These are phyloP conservation scores for Penicillium sp. DNA, from an alignment of 2,329 filamentous ascomycete species.

Conservation along the genomic window DNA sequence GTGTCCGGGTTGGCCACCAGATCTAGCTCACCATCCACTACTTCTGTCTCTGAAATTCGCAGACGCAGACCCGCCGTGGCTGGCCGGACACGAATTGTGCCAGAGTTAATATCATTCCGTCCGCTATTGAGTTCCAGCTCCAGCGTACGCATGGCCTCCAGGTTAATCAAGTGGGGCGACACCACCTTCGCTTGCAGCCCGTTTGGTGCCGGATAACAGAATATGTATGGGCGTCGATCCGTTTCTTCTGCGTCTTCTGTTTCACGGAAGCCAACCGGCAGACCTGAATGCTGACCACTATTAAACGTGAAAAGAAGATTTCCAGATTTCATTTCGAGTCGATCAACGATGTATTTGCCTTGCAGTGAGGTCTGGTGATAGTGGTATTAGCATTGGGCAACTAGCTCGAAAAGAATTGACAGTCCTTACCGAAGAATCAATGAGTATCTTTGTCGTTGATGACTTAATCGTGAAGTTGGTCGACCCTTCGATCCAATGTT, in stretches of 20 bases:
- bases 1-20: slow-evolving; percentile 49
- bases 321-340: slow-evolving; percentile 62
- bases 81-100: slow-evolving; percentile 59
- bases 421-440: slow-evolving; percentile 51
- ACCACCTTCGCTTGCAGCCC: slow-evolving; percentile 71
- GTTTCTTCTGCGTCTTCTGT: slow-evolving; percentile 34
- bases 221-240: slow-evolving; percentile 64
- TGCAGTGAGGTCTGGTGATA: slow-evolving; percentile 48
- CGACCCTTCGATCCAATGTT: slow-evolving; percentile 67
- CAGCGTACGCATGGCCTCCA: slow-evolving; percentile 77
- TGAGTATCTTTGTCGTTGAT: slow-evolving; percentile 58
- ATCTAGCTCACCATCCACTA: slow-evolving; percentile 46
- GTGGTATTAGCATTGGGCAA: slow-evolving; percentile 2
- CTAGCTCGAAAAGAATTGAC: neutral
- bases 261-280: slow-evolving; percentile 43
- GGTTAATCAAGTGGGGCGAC: slow-evolving; percentile 71
- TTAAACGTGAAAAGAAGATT: slow-evolving; percentile 45
- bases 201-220: slow-evolving; percentile 72
- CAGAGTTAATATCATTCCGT: slow-evolving; percentile 66
- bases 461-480: slow-evolving; percentile 55
- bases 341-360: slow-evolving; percentile 76
- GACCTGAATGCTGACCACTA: slow-evolving; percentile 30
- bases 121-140: slow-evolving; percentile 75
- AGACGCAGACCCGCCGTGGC: slow-evolving; percentile 65
- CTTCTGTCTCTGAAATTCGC: slow-evolving; percentile 55